phyloP scores from a whole-genome alignment of 202 grass and related monocot species.

The Panicum virgatum region DNA sequence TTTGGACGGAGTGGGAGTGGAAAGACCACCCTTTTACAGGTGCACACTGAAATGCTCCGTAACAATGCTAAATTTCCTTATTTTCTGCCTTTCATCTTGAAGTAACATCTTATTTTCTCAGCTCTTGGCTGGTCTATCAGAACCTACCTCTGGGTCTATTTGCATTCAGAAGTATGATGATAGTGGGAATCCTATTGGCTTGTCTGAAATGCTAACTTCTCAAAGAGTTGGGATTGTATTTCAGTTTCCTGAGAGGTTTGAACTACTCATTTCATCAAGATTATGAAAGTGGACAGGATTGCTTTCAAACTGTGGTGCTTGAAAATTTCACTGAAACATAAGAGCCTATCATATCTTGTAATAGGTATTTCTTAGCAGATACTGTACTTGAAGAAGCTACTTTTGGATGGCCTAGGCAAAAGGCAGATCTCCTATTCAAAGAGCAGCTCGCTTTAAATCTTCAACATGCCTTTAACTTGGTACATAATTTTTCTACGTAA shows the following conservation, averaged over 20 bases:
- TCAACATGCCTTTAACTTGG: constrained; percentile 70
- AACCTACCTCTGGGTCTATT: constrained; percentile 72
- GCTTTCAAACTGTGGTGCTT: background rate
- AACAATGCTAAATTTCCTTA: background rate
- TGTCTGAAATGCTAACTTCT: constrained; percentile 52
- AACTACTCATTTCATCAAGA: background rate
- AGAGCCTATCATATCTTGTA: background rate
- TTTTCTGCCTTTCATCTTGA: constrained; percentile 19
- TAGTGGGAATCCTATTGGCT: constrained; percentile 46
- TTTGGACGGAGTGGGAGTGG: constrained; percentile 89
- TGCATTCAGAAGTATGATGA: constrained; percentile 64
- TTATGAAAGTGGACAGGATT: constrained; percentile 10
- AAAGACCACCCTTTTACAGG: constrained; percentile 97
- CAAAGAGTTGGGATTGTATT: constrained; percentile 89
- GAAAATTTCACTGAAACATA: background rate
- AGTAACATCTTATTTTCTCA: constrained; percentile 40
- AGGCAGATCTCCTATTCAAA: constrained; percentile 50
- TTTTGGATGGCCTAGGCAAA: constrained; percentile 93
- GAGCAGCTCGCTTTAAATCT: constrained; percentile 68
- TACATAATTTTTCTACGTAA: constrained; percentile 9
- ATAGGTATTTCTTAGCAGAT: constrained; percentile 89
- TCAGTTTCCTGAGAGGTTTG: constrained; percentile 95
- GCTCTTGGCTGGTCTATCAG: constrained; percentile 79
- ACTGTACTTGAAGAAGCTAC: constrained; percentile 89
- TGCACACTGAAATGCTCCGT: constrained; percentile 12